Evolutionary conservation across 306 rosid genomes (phyloP), one percentile per base, ranked within the genome.

Genomic region (Casuarina cunninghamiana): DNA sequence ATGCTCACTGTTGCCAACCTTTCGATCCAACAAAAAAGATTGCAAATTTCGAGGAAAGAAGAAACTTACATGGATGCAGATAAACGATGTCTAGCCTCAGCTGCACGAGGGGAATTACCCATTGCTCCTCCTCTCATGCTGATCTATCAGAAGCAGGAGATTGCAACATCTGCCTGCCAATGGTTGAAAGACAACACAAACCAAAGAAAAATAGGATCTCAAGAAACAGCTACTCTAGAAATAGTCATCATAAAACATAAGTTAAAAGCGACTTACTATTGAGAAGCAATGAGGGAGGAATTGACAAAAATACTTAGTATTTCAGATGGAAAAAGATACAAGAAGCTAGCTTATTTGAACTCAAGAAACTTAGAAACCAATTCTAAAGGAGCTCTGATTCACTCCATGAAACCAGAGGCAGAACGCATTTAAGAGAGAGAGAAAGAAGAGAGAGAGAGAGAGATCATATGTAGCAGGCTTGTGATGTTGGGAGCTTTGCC

Each of bases 11-110:
- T 57, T 57, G 37, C 13, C 10, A n/a, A n/a, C 6, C 19, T 53
- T 13, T 55, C 9, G 8, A 19, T 57, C 19, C 3, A 2, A 58
- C 3, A 19, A 2, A 6, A 57, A 57, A 57, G 8, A 57, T 7
- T 58, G 65, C 65, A 10, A 0, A 57, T 60, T 15, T 32, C 26
- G 38, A 54, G 61, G 10, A 54, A 45, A 79, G 79, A 49, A 70
- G 77, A 73, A 66, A 77, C 97, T 88, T 53, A 93, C 98, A 91
- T 83, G 46, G 98, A 86, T 78, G 93, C 60, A 49, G 93, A 86
- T 72, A 87, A 84, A 38, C 95, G 89, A 74, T 89, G 91, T 81
- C 95, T 79, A 61, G 93, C 75, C 84, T 89, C 96, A 81, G 75
- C 77, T 0, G 89, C 77, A 49, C 77, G 89, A 69, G 93, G 91